A percentile compares a stretch with the other conserved stretches of the same genome.
These are phyloP conservation scores for Gigaspora rosea DNA, from an alignment of 192 early-diverging fungal species.

Conservation along the genomic window DNA sequence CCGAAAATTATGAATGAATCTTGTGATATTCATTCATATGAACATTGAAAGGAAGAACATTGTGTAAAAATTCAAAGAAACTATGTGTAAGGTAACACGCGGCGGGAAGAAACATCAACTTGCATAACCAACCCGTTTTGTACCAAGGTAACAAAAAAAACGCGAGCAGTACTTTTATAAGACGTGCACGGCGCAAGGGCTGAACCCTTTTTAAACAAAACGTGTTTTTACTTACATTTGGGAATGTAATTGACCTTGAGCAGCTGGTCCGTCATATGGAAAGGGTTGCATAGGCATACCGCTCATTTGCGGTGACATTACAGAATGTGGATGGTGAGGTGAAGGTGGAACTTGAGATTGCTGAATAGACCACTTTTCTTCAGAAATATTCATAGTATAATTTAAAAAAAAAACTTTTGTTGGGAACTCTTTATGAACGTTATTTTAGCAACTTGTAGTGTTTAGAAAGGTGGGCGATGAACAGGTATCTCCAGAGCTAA, in stretches of 20 bases:
- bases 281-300: conserved; percentile 15
- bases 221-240: conserved; percentile 21
- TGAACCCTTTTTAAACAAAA: neutral
- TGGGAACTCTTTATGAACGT: too few relatives aligned
- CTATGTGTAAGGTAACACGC: conserved; percentile 27
- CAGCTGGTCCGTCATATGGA: neutral
- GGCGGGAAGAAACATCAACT: conserved; percentile 1
- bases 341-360: conserved; percentile 2
- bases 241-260: conserved; percentile 10
- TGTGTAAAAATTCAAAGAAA: too few relatives aligned
- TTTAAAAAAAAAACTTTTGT: too few relatives aligned
- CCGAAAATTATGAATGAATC: too few relatives aligned
- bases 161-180: neutral
- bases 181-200: neutral
- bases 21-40: too few relatives aligned
- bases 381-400: neutral
- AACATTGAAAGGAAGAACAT: too few relatives aligned
- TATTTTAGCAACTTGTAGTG: too few relatives aligned
- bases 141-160: neutral
- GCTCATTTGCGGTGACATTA: conserved; percentile 15
- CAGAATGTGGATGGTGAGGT: conserved; percentile 9
- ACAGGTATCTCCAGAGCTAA: too few relatives aligned
- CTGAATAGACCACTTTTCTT: conserved; percentile 29
- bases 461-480: too few relatives aligned
- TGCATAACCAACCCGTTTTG: conserved; percentile 1